These are phyloP conservation scores for Beta macrorhiza DNA, from an alignment of 179 eudicot genomes.

Conservation along the genomic window DNA sequence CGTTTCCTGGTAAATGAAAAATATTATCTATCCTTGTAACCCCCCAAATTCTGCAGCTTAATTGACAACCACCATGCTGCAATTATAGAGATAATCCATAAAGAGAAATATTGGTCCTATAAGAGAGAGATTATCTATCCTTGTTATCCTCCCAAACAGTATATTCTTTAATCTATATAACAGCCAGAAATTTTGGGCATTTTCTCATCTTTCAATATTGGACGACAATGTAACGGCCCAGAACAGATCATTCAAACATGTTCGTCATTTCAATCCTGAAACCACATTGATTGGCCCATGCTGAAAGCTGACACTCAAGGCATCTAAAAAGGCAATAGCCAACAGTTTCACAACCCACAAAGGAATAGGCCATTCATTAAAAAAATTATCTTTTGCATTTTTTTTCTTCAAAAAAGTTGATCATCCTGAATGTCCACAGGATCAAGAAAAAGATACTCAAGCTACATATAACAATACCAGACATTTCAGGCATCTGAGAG, in stretches of 20 bases:
- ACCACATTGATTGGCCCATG: background rate
- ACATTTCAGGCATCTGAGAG: background rate
- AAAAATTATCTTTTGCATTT: background rate
- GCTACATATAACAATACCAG: background rate
- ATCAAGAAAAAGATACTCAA: background rate
- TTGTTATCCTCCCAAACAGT: background rate
- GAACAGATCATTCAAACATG: background rate
- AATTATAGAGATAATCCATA: background rate
- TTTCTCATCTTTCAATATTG: background rate
- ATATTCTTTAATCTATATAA: background rate
- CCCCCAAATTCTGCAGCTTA: background rate
- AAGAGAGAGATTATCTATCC: background rate
- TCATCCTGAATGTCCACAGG: background rate
- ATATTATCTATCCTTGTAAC: background rate
- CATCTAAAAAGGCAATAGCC: background rate
- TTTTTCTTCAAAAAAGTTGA: background rate
- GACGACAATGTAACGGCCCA: background rate
- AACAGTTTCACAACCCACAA: background rate
- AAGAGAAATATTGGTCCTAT: background rate
- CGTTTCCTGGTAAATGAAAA: background rate
- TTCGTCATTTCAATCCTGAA: background rate
- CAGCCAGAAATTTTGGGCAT: background rate
- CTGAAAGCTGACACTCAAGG: background rate
- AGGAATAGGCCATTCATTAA: background rate
- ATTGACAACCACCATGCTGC: background rate